phyloP scores from a whole-genome alignment of 2,329 filamentous ascomycete genomes.

The Ophiobolus disseminans region DNA sequence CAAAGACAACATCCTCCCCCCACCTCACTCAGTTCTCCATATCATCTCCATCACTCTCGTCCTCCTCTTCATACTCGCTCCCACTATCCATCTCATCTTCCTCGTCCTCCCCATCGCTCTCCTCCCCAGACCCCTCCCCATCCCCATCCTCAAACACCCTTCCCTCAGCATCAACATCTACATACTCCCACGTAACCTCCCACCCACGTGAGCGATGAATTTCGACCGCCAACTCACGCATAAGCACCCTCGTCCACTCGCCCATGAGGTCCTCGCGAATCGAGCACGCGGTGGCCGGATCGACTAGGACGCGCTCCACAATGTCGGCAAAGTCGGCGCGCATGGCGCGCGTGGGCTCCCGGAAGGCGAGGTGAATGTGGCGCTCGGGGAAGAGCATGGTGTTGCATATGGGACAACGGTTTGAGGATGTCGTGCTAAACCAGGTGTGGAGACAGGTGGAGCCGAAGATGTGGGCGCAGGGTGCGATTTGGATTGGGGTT shows the following conservation, averaged over 20 bases:
- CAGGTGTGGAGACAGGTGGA: background rate
- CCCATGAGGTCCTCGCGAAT: background rate
- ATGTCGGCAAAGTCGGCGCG: background rate
- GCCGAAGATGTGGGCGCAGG: conserved; percentile 1
- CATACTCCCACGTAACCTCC: conserved; percentile 3
- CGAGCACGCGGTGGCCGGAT: background rate
- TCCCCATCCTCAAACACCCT: too few relatives aligned
- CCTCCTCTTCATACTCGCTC: background rate
- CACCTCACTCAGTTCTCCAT: background rate
- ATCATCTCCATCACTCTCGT: background rate
- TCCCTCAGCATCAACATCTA: background rate
- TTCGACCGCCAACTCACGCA: background rate
- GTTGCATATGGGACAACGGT: background rate
- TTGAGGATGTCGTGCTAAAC: background rate
- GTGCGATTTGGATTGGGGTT: background rate
- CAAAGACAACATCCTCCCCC: background rate
- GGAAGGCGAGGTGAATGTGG: background rate
- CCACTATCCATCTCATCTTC: background rate
- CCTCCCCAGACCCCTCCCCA: background rate
- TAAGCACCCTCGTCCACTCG: background rate
- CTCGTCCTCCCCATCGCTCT: background rate
- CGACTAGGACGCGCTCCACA: background rate
- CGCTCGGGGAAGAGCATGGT: background rate
- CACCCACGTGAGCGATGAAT: background rate
- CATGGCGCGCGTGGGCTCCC: background rate